A percentile compares a stretch with the other conserved stretches of the same genome.
Conservation (phyloP, 352 stramenopile species). For the Globisporangium middletonii region DNA sequence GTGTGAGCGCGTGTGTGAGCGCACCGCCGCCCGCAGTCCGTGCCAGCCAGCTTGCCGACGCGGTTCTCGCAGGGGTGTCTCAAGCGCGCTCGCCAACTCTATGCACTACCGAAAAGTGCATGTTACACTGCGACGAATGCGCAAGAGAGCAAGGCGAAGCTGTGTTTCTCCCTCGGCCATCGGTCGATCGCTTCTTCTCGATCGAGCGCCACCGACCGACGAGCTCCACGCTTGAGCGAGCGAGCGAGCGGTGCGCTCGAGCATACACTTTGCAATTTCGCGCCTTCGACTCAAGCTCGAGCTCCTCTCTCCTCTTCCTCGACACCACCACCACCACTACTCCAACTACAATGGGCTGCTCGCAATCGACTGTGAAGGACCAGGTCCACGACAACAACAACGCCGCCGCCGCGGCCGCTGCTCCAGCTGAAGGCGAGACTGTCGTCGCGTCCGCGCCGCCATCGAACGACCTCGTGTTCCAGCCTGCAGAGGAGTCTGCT, state of each 20-base stretch:
- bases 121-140: background rate
- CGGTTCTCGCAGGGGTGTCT: background rate
- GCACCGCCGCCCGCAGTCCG: background rate
- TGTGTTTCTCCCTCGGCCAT: background rate
- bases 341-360: constrained; percentile 47
- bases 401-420: background rate
- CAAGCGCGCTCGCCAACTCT: background rate
- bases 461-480: constrained; percentile 1
- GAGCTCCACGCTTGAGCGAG: too few relatives aligned
- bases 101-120: background rate
- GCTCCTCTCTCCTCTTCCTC: background rate
- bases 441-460: constrained; percentile 2
- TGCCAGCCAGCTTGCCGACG: background rate
- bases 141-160: background rate
- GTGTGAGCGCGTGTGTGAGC: too few relatives aligned
- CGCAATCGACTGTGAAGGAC: constrained; percentile 49
- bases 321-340: constrained; percentile 5
- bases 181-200: background rate
- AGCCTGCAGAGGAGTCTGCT: background rate
- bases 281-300: constrained; percentile 1
- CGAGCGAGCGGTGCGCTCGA: background rate
- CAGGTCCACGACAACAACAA: constrained; percentile 25
- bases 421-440: background rate
- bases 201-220: too few relatives aligned
- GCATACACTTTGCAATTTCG: constrained; percentile 2